These are phyloP conservation scores for Aegilops sharonensis DNA, from an alignment of 176 grass and related monocot species.

Conservation along the genomic window DNA sequence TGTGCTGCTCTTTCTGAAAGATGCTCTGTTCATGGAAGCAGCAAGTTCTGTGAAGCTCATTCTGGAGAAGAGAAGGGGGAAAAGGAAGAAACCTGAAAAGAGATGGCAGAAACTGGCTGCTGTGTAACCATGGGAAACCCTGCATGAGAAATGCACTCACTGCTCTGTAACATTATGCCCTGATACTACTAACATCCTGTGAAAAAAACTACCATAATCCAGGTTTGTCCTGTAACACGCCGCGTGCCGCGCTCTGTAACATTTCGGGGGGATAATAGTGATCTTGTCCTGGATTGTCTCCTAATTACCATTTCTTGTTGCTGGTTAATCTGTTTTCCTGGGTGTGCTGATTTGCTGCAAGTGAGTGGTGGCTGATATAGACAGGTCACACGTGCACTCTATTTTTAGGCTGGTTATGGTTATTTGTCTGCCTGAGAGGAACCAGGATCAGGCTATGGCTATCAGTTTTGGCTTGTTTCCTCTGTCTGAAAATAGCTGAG, in stretches of 20 bases:
- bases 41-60: conserved; percentile 9
- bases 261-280: conserved; percentile 19
- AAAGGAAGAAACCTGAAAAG: background rate
- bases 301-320: background rate
- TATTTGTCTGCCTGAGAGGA: background rate
- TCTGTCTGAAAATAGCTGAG: background rate
- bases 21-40: background rate
- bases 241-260: background rate
- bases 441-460: no score
- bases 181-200: conserved; percentile 33
- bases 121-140: conserved; percentile 22
- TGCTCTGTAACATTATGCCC: conserved; percentile 36
- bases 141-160: conserved; percentile 19
- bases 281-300: conserved; percentile 1
- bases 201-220: conserved; percentile 26
- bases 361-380: background rate
- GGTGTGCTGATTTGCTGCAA: background rate
- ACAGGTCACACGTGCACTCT: background rate
- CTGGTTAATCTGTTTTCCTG: background rate
- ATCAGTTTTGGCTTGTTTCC: background rate
- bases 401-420: background rate
- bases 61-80: conserved; percentile 6
- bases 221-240: conserved; percentile 6
- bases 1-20: background rate
- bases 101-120: background rate